Evolutionary conservation across 1,284 basidiomycete species (phyloP), one percentile per base, ranked within the genome.

Genomic region (Trichosporon inkin): DNA sequence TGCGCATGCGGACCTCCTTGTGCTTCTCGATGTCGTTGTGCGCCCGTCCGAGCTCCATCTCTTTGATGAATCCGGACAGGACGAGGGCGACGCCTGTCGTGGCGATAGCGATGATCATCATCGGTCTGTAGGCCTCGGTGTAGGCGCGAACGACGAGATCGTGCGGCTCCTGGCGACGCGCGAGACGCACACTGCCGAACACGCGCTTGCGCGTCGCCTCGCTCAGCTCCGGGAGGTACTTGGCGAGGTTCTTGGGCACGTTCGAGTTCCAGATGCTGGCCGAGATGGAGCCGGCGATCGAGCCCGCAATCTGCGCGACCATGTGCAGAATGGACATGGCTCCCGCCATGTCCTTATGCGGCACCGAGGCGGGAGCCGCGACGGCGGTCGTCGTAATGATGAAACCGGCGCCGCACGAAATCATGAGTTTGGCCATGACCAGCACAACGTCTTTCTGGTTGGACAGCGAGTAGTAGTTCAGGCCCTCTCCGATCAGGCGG

Each of bases 261-360:
- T 62, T 60, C 13, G 68, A 49, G 17, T 67, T 70, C 77, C 77
- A 78, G 24, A 77, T 64, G 5, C 71, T 68, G 4, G 68, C 68
- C 1, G 72, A 57, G 57, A 77, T 70, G 6, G 76, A 72, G 14
- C 62, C 67, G 0, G 73, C 77, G 56, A 79, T 72, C 0, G 73
- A 68, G n/a, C 75, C 74, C 24, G 78, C 79, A 17, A 80, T 67
- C n/a, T 68, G 68, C 0, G 77, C 74, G 71, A 77, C 79, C 41
- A 80, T 67, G 36, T 69, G 67, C 10, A 80, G 69, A 22, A 77
- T 67, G 6, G 78, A 70, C 56, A 75, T 75, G 37, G 77, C 72
- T 10, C 73, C 64, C 6, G 78, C 77, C 41, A 80, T 68, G 63
- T 79, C 78, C 47, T 66, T 67, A 65, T 79, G 78, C 8, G 77